Conservation (phyloP, 768 basidiomycete species). For the Lentinula raphanica region DNA sequence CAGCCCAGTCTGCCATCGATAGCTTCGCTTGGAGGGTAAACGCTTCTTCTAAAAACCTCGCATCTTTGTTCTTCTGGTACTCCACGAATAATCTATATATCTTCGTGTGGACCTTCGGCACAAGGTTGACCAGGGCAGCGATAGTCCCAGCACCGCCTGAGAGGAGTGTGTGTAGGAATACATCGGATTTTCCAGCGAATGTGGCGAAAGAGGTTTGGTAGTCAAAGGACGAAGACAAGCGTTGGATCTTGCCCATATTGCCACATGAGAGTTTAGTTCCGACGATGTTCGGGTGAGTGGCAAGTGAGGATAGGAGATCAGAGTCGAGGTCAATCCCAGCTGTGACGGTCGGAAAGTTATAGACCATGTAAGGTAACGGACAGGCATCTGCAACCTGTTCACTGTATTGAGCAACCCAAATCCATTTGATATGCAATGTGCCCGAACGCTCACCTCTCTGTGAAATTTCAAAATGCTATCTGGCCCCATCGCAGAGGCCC, state of each 20-base stretch:
- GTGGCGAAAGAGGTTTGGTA: constrained; percentile 50
- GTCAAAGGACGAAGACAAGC: constrained; percentile 57
- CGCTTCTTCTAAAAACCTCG: constrained; percentile 39
- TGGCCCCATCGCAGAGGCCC: constrained; percentile 58
- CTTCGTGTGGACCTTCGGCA: constrained; percentile 52
- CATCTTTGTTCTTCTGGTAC: constrained; percentile 29
- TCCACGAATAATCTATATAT: constrained; percentile 46
- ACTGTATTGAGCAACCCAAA: not conserved
- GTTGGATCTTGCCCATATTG: constrained; percentile 77
- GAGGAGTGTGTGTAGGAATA: constrained; percentile 57
- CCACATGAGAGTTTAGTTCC: constrained; percentile 85
- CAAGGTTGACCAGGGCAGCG: constrained; percentile 55
- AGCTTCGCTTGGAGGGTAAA: constrained; percentile 56
- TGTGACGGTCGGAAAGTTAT: constrained; percentile 81
- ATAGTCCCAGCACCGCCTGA: constrained; percentile 64
- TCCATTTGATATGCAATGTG: not conserved
- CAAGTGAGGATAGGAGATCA: constrained; percentile 63
- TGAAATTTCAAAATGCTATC: constrained; percentile 66
- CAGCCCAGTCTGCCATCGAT: constrained; percentile 64
- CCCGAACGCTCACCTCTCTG: constrained; percentile 42
- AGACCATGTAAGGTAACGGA: constrained; percentile 71
- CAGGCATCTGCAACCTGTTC: constrained; percentile 60
- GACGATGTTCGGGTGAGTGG: constrained; percentile 78
- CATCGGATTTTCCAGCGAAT: constrained; percentile 72
- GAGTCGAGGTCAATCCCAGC: constrained; percentile 84